Base-by-base conservation (phyloP, 2,329 filamentous ascomycete species). In the Pyrenochaeta sp. region DNA sequence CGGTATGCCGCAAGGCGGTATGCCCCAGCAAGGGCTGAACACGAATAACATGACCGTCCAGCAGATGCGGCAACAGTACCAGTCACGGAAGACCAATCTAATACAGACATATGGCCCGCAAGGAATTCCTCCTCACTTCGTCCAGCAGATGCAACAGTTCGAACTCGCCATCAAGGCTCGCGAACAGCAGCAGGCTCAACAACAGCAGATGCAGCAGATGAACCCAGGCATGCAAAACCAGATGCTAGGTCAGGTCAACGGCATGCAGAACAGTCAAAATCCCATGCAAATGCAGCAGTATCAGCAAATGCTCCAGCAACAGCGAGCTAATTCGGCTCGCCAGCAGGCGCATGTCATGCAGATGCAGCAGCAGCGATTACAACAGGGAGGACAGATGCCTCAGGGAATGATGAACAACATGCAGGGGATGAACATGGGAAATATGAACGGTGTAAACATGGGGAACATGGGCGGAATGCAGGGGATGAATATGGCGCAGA, bases 231-330 rank as follows among this genome's bases (percentile, higher is more conserved):
- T 39, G 42, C 35, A 58, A 44, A 51, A 18, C 41, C 58, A 41
- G 43, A 61, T 66, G 59, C 56, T 66, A 10, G 41, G 43, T 23
- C 63, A 65, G 27, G 63, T 65, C 46, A 44, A 49, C 32, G 49
- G 50, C 7, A 58, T 45, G 7, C 54, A 49, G 14, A 50, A 53
- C 28, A 52, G 41, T 2, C 51, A 55, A 18, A 62, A 59, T 13
- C 58, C 59, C 3, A 58, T 59, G 28, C 66, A 68, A 43, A 63
- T 68, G 58, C 65, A 68, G 31, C 63, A 66, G 37, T 65, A 67
- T 32, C 65, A 69, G 46, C 61, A 64, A 22, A 52, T 62, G 42
- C 55, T 68, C 14, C 65, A 71, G 28, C 62, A 67, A 35, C 66
- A 71, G 38, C 63, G 65, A 11, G 56, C 57, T 17, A 58, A 69